A percentile compares a stretch with the other conserved stretches of the same genome.
Conservation (phyloP, 805 yeast species). For the Teunomyces lycoperdinae region DNA sequence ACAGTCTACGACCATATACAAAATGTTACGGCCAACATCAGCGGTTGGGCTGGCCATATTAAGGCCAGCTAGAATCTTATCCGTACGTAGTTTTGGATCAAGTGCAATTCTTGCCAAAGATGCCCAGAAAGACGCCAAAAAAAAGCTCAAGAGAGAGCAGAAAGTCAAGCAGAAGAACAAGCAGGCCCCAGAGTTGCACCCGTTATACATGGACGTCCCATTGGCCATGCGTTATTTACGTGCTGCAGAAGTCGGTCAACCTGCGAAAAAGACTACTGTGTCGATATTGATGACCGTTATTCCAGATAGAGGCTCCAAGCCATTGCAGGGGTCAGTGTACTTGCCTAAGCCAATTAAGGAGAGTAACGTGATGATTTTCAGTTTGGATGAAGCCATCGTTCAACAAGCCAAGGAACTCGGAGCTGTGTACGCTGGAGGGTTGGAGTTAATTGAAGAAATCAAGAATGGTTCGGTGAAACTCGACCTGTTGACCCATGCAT, state of each 20-base stretch:
- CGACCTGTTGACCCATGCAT: constrained; percentile 63
- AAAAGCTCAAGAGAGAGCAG: constrained; percentile 22
- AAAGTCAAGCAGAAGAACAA: constrained; percentile 22
- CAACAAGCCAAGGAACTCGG: constrained; percentile 56
- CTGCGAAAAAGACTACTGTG: constrained; percentile 66
- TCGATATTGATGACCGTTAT: constrained; percentile 58
- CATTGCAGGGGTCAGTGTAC: constrained; percentile 65
- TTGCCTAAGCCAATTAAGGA: constrained; percentile 73
- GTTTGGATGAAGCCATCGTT: constrained; percentile 51
- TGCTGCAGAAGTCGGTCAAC: constrained; percentile 89
- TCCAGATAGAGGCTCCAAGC: constrained; percentile 74
- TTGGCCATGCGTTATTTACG: constrained; percentile 74
- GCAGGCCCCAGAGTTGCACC: constrained; percentile 39
- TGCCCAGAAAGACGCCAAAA: constrained; percentile 18
- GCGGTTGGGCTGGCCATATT: neutral
- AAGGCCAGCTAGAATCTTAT: neutral
- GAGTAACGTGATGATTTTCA: constrained; percentile 65
- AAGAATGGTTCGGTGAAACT: constrained; percentile 46
- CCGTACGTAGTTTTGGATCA: neutral
- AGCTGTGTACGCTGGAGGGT: constrained; percentile 67
- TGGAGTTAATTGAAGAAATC: constrained; percentile 63
- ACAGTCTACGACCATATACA: neutral
- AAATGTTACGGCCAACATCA: neutral
- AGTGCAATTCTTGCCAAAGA: constrained; percentile 3
- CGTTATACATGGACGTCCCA: constrained; percentile 69